Evolutionary conservation across 2,329 filamentous ascomycete genomes (phyloP), one percentile per base, ranked within the genome.

Genomic region (Fusarium nisikadoi): DNA sequence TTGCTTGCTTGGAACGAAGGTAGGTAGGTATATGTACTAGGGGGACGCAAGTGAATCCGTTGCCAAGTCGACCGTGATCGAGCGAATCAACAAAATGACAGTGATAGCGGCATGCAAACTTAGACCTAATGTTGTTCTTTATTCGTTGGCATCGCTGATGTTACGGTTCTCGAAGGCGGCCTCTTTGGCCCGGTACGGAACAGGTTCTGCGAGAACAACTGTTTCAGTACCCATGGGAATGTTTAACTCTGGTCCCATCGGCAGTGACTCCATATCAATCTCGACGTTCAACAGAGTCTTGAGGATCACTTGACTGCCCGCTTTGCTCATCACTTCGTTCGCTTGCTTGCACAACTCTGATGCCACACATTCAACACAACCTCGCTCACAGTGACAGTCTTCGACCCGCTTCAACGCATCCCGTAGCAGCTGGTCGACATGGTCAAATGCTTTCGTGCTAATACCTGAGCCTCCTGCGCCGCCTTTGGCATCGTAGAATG

Each of bases 401-500:
- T 93, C 90, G 10, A 98, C 90, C 12, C 96, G 86, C 62, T 89
- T 86, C 41, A 96, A 87, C 0, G 95, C 95, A 78, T 95, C 92
- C 25, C 84, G 84, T 2, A 98, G 86, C 38, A 98, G 83, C 38
- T 92, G 80, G 76, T 97, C 94, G 25, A 97, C 86, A 77, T 97
- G 97, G 77, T 98, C 95, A 77, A 98, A 98, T 0, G 94, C 95
- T 79, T 97, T 98, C 42, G 92, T 93, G 69, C 92, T 94, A 74
- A 98, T 97, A 0, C 96, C 96, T 0, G 90, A 92, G 0, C 95
- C 95, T 46, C 89, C 88, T 0, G 92, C 88, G 0, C 95, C 95
- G 12, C 96, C 96, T 81, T 97, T 97, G 6, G 94, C 92, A 79
- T 98, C 96, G 81, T 98, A 99, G 77, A 99, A 97, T 0, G 94